These are phyloP conservation scores for Tulasnella sp. DNA, from an alignment of 768 basidiomycete genomes.

Conservation along the genomic window DNA sequence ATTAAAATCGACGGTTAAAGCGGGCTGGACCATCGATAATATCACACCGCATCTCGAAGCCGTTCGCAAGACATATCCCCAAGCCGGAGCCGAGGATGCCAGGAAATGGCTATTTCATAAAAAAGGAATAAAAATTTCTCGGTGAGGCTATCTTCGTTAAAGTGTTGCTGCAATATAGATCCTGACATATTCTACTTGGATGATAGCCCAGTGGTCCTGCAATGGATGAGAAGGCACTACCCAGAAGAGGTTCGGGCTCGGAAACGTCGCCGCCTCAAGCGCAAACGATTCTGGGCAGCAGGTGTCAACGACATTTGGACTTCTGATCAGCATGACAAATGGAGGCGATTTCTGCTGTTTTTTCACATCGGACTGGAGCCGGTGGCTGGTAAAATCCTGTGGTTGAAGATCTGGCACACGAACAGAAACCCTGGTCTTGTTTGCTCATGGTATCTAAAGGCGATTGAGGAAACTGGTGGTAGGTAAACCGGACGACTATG, in stretches of 20 bases:
- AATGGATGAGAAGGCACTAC: background rate
- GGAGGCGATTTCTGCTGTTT: slow-evolving; percentile 29
- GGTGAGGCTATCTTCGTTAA: too few relatives aligned
- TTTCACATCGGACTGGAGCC: slow-evolving; percentile 17
- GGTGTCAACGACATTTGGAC: slow-evolving; percentile 32
- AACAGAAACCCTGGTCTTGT: background rate
- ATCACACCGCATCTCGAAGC: background rate
- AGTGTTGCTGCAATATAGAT: too few relatives aligned
- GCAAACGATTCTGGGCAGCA: slow-evolving; percentile 29
- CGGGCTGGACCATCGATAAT: background rate
- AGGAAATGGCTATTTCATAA: background rate
- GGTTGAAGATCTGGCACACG: background rate
- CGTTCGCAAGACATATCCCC: background rate
- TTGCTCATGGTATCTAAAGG: background rate
- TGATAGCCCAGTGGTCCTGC: background rate
- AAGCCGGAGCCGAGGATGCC: background rate
- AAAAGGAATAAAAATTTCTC: background rate
- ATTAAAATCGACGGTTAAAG: background rate
- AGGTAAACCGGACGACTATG: background rate
- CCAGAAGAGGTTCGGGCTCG: background rate
- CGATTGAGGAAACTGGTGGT: background rate
- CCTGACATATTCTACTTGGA: too few relatives aligned
- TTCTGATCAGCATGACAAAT: slow-evolving; percentile 40
- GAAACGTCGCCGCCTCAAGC: slow-evolving; percentile 18
- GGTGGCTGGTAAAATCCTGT: background rate